These are phyloP conservation scores for Anisogramma anomala DNA, from an alignment of 2,329 filamentous ascomycete genomes.

Conservation along the genomic window DNA sequence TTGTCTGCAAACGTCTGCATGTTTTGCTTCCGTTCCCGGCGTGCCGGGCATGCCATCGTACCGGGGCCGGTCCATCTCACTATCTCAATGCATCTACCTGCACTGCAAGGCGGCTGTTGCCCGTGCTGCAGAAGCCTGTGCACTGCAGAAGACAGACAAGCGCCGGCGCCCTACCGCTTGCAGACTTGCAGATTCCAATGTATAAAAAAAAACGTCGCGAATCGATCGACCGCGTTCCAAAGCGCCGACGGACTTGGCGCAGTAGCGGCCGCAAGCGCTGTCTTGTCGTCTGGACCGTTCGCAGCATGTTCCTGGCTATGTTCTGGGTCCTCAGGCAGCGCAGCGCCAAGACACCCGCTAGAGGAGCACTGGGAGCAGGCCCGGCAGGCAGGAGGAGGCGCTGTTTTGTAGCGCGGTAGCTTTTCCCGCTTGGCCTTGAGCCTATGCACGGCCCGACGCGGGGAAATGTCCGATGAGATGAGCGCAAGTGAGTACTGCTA, in stretches of 20 bases:
- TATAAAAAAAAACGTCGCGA: too few species aligned
- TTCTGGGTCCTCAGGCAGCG: too few species aligned
- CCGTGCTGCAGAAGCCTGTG: constrained; percentile 12
- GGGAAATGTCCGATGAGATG: background rate
- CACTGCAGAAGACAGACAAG: constrained; percentile 9
- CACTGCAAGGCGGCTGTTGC: constrained; percentile 8
- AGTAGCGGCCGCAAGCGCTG: too few species aligned
- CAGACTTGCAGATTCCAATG: constrained; percentile 4
- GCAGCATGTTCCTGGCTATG: too few species aligned
- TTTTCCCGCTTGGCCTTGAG: background rate
- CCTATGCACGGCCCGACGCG: background rate
- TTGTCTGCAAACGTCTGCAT: constrained; percentile 10
- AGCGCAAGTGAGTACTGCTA: constrained; percentile 1
- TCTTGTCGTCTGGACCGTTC: too few species aligned
- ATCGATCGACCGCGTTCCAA: too few species aligned
- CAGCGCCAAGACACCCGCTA: too few species aligned
- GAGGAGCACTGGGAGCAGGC: too few species aligned
- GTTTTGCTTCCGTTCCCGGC: constrained; percentile 7
- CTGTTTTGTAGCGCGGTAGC: too few species aligned
- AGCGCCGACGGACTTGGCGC: too few species aligned
- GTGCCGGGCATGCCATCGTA: constrained; percentile 2
- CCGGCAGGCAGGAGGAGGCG: too few species aligned
- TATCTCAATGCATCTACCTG: constrained; percentile 13
- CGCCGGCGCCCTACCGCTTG: background rate
- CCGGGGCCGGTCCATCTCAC: too few species aligned